phyloP scores from a whole-genome alignment of 192 early-diverging fungal species.

The Coemansia interrupta region DNA sequence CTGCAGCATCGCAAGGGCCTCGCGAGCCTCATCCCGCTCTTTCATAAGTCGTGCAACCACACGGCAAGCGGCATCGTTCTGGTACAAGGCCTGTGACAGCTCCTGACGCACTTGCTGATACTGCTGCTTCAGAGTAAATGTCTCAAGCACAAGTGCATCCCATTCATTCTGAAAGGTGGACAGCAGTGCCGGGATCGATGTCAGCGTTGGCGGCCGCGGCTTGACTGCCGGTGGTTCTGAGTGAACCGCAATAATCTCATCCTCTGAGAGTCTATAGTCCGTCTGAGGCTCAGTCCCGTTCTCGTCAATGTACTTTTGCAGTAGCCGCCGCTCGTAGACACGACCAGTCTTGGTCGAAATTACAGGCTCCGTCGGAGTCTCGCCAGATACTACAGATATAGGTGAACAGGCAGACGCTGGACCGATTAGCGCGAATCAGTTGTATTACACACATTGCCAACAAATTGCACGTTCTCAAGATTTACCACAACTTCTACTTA shows the following conservation, averaged over 20 bases:
- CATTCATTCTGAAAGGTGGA: conserved; percentile 91
- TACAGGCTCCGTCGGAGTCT: conserved; percentile 83
- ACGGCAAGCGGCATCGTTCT: conserved; percentile 92
- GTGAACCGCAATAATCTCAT: conserved; percentile 28
- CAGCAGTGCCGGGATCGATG: conserved; percentile 87
- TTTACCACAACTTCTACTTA: conserved; percentile 10
- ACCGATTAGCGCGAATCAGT: too few relatives aligned
- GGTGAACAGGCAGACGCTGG: too few relatives aligned
- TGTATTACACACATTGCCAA: too few relatives aligned
- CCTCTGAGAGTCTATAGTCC: conserved; percentile 59
- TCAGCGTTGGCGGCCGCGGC: conserved; percentile 85
- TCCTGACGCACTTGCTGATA: conserved; percentile 88
- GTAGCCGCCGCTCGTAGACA: conserved; percentile 83
- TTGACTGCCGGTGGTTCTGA: conserved; percentile 55
- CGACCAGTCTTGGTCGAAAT: conserved; percentile 79
- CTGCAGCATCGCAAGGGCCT: conserved; percentile 38
- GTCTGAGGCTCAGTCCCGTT: conserved; percentile 79
- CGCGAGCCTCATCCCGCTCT: conserved; percentile 88
- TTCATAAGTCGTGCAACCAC: conserved; percentile 89
- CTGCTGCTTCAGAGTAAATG: conserved; percentile 87
- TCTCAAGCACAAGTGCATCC: conserved; percentile 94
- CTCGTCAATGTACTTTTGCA: conserved; percentile 83
- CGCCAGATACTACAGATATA: conserved; percentile 77
- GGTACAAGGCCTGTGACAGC: conserved; percentile 89
- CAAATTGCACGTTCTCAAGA: too few relatives aligned